Percentiles rank a stretch among this genome's conserved stretches.
Conservation (phyloP, 805 yeast species). For the Suhomyces kilbournensis region DNA sequence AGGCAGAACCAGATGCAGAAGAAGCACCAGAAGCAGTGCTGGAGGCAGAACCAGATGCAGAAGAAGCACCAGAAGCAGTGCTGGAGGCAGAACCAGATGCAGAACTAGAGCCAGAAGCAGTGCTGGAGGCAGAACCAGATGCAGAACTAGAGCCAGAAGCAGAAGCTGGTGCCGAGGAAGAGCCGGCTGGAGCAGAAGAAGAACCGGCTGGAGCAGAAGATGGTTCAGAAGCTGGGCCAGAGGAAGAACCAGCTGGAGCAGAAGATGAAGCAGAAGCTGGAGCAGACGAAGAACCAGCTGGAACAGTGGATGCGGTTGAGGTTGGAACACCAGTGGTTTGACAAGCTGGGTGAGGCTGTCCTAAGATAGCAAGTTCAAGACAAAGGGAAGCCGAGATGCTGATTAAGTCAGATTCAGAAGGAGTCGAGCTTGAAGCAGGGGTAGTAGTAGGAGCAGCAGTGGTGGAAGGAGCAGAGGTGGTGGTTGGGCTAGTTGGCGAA, state of each 20-base stretch:
- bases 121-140: constrained; percentile 33
- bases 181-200: background rate
- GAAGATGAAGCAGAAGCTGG: background rate
- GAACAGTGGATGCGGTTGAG: constrained; percentile 1
- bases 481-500: background rate
- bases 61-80: background rate
- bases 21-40: background rate
- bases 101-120: constrained; percentile 38
- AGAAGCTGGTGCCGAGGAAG: constrained; percentile 1
- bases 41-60: constrained; percentile 2
- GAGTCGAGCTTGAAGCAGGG: constrained; percentile 4
- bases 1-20: background rate
- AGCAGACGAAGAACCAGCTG: background rate
- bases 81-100: constrained; percentile 44
- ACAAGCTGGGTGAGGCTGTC: background rate
- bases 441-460: constrained; percentile 1
- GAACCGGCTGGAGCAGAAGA: constrained; percentile 2
- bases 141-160: constrained; percentile 44
- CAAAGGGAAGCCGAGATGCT: constrained; percentile 1
- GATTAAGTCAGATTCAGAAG: constrained; percentile 1
- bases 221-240: too few relatives aligned
- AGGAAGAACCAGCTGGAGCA: background rate
- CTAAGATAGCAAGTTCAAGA: background rate
- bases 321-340: background rate
- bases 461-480: constrained; percentile 1